Evolutionary conservation across 2,329 filamentous ascomycete genomes (phyloP).

Genomic region (Neopestalotiopsis sp.): DNA sequence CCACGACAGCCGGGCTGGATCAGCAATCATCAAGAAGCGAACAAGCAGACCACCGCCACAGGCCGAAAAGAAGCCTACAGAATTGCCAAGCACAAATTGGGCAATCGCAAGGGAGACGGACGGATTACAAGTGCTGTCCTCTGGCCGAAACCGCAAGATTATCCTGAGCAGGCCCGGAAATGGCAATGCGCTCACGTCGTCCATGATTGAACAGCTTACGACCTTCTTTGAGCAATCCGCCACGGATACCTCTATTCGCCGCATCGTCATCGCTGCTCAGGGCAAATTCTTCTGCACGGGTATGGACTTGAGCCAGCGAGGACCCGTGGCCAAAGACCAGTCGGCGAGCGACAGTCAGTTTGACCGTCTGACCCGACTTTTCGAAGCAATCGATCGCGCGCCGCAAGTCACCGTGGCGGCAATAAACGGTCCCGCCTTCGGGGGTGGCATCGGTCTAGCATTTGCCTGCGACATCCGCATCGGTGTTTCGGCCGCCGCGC

Average conservation of each 20-base stretch:
- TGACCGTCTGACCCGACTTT: constrained; percentile 17
- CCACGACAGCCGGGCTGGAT: not conserved
- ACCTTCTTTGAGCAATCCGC: constrained; percentile 31
- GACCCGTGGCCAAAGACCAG: constrained; percentile 10
- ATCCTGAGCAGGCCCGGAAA: constrained; percentile 41
- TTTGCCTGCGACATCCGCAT: constrained; percentile 48
- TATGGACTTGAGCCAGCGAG: constrained; percentile 39
- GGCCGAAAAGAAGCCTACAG: not conserved
- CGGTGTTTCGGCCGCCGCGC: constrained; percentile 22
- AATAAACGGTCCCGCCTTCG: constrained; percentile 48
- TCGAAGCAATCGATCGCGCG: constrained; percentile 43
- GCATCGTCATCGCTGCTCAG: constrained; percentile 40
- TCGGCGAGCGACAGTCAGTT: constrained; percentile 29
- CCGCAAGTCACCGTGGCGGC: constrained; percentile 47
- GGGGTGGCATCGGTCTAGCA: constrained; percentile 48
- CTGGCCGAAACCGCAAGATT: constrained; percentile 31
- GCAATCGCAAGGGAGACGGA: not conserved
- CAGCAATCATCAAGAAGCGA: not conserved
- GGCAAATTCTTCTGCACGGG: constrained; percentile 49
- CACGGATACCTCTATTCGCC: constrained; percentile 35
- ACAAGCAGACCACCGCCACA: not conserved
- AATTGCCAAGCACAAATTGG: not conserved
- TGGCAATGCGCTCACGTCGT: constrained; percentile 44
- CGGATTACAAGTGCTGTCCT: constrained; percentile 34
- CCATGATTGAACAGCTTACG: constrained; percentile 42